Percentiles rank a stretch among this genome's conserved stretches.
phyloP scores from a whole-genome alignment of 2,329 filamentous ascomycete genomes.

The Lanzia echinophila region DNA sequence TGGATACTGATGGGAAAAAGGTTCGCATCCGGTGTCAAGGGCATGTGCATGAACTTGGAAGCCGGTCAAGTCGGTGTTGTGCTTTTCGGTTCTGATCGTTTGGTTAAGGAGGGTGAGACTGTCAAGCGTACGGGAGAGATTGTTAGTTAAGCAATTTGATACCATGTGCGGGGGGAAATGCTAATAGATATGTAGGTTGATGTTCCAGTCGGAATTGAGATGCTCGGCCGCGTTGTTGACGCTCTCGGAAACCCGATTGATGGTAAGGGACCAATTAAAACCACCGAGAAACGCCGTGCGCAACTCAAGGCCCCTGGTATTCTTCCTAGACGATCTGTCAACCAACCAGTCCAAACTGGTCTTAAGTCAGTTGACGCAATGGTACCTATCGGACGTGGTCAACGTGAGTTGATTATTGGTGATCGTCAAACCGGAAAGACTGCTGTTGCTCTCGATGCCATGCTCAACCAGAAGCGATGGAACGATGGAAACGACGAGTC shows the following conservation, averaged over 20 bases:
- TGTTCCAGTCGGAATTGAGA: constrained; percentile 83
- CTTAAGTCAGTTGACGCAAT: constrained; percentile 99
- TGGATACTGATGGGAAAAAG: constrained; percentile 40
- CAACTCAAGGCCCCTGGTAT: constrained; percentile 99
- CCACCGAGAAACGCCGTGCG: constrained; percentile 87
- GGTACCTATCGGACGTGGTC: constrained; percentile 99
- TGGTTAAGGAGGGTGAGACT: constrained; percentile 98
- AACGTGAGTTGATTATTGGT: constrained; percentile 99
- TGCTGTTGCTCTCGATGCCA: constrained; percentile 93
- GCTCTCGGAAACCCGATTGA: constrained; percentile 99
- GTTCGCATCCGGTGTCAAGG: constrained; percentile 99
- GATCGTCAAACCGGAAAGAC: constrained; percentile 99
- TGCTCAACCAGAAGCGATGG: constrained; percentile 99
- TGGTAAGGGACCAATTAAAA: constrained; percentile 95
- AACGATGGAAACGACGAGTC: constrained; percentile 79
- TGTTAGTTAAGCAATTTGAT: constrained; percentile 53
- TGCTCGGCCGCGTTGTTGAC: constrained; percentile 97
- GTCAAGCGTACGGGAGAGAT: constrained; percentile 99
- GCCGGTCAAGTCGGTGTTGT: constrained; percentile 99
- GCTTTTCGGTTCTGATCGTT: constrained; percentile 99
- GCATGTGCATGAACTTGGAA: constrained; percentile 99
- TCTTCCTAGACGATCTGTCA: constrained; percentile 93
- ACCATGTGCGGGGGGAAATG: neutral
- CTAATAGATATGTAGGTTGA: constrained; percentile 63
- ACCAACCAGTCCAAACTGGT: constrained; percentile 98